Evolutionary conservation across 2,329 filamentous ascomycete species (phyloP).

Genomic region (Lachnellula occidentalis): DNA sequence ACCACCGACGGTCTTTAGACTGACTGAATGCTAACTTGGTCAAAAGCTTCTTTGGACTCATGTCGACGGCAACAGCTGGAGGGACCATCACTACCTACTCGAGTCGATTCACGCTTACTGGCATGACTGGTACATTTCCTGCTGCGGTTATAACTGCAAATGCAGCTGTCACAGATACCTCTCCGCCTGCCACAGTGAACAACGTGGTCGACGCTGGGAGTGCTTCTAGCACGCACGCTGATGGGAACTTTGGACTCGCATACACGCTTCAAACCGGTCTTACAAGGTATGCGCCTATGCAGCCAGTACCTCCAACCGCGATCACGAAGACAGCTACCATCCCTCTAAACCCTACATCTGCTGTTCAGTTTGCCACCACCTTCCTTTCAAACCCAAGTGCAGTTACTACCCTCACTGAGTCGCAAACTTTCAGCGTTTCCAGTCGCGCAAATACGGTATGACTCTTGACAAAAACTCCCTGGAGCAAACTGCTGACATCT

Average conservation of each 20-base stretch:
- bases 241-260: slow-evolving; percentile 25
- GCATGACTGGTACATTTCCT: slow-evolving; percentile 57
- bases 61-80: slow-evolving; percentile 48
- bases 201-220: slow-evolving; percentile 13
- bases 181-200: slow-evolving; percentile 30
- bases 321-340: slow-evolving; percentile 35
- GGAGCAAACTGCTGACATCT: slow-evolving; percentile 12
- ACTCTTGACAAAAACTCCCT: background rate
- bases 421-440: slow-evolving; percentile 30
- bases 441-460: slow-evolving; percentile 35
- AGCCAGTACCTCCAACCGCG: slow-evolving; percentile 32
- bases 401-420: slow-evolving; percentile 33
- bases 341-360: slow-evolving; percentile 33
- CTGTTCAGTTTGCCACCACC: slow-evolving; percentile 31
- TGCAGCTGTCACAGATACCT: slow-evolving; percentile 33
- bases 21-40: slow-evolving; percentile 4
- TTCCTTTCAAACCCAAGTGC: slow-evolving; percentile 29
- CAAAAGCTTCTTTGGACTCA: slow-evolving; percentile 53
- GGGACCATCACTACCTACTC: slow-evolving; percentile 55
- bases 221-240: slow-evolving; percentile 6
- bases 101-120: slow-evolving; percentile 55
- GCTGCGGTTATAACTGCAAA: slow-evolving; percentile 34
- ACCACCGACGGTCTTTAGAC: background rate
- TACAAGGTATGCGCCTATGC: slow-evolving; percentile 37
- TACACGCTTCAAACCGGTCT: slow-evolving; percentile 33